Base-by-base conservation (phyloP, 805 yeast genomes). In the Kodamaea kakaduensis region DNA sequence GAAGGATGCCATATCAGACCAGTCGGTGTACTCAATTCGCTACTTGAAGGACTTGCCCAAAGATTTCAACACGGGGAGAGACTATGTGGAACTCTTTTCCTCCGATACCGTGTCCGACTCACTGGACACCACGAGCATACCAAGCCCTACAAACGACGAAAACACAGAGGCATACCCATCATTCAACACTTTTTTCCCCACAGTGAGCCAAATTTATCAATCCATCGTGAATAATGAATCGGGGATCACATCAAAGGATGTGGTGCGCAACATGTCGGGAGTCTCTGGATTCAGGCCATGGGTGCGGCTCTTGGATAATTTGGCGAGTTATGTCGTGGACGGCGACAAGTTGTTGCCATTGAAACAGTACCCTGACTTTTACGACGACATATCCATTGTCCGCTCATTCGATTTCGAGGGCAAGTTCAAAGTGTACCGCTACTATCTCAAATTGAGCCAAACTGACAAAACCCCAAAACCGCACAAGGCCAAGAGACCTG, bases 381-480 rank as follows among this genome's bases (percentile, higher is more conserved):
- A 58, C 37, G 52, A 48, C 17, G 34, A 28, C 9, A 31, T 34
- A 17, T 40, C 55, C 12, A 61, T 86, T 9, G 69, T 81, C 0
- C 69, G 83, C 42, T 78, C 80, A 12, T 75, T 77, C 40, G 94
- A 84, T 50, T 78, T 77, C 45, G 78, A 77, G 40, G 94, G 95
- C 0, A 78, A 87, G 44, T 67, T 71, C 39, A 82, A 84, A 49
- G 84, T 77, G 45, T 84, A 75, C 55, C 65, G 94, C 25, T 78
- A 83, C 46, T 64, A 51, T 36, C 47, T 51, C 12, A 48, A 42
- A 32, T 42, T 41, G 3, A 34, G 40, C 18, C 48, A 50, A 31
- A 19, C 43, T 10, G 19, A 29, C 8, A 14, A 25, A 9, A 21
- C 24, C 9, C 27, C 27, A 4, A 40, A 37, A 28, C 28, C 38